phyloP scores from a whole-genome alignment of 768 basidiomycete species.

The Boletus fagicola region DNA sequence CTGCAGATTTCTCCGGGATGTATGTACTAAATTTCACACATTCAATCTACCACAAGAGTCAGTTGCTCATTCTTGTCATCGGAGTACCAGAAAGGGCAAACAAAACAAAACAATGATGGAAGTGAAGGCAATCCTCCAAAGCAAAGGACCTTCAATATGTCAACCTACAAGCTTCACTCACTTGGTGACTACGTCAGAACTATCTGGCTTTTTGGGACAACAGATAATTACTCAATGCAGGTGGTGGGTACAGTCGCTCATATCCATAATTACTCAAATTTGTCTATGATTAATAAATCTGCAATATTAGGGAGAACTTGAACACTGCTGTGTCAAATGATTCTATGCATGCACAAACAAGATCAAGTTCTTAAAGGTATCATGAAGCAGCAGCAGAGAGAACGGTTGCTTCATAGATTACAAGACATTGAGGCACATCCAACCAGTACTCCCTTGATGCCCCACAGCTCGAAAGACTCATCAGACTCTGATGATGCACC shows the following conservation, averaged over 20 bases:
- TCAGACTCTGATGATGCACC: not conserved
- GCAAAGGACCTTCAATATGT: no score
- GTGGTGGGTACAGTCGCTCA: constrained; percentile 21
- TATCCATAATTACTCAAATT: not conserved
- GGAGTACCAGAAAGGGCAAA: no score
- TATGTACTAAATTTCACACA: constrained; percentile 26
- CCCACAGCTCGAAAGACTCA: no score
- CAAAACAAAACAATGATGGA: no score
- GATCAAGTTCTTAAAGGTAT: constrained; percentile 31
- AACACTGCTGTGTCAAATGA: constrained; percentile 38
- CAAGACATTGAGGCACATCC: not conserved
- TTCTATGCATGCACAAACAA: constrained; percentile 40
- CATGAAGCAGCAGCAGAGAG: constrained; percentile 20
- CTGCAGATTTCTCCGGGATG: constrained; percentile 21
- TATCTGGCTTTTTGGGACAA: constrained; percentile 12
- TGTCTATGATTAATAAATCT: not conserved
- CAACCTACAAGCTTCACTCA: constrained; percentile 2
- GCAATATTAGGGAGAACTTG: constrained; percentile 34
- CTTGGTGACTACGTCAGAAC: constrained; percentile 15
- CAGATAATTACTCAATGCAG: constrained; percentile 38
- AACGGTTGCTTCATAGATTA: not conserved
- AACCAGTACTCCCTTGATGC: no score
- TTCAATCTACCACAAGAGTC: constrained; percentile 33
- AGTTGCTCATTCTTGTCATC: constrained; percentile 12
- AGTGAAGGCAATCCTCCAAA: no score